These are phyloP conservation scores for Ochromonas danica DNA, from an alignment of 108 stramenopile genomes.

Conservation along the genomic window DNA sequence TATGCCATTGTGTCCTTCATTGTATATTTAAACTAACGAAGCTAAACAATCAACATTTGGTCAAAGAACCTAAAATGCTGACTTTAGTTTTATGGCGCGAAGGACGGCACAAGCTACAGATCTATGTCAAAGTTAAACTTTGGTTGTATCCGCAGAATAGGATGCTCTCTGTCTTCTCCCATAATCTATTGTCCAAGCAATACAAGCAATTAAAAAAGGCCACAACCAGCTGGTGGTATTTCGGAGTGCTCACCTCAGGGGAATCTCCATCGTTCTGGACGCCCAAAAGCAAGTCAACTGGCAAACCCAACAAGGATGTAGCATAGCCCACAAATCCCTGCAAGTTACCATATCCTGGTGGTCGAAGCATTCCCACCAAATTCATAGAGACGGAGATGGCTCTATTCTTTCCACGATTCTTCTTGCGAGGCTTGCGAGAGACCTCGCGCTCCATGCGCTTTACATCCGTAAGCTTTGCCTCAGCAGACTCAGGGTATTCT, in stretches of 20 bases:
- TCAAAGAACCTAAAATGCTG: not conserved
- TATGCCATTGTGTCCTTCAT: no score
- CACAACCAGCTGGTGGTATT: not conserved
- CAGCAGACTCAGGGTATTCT: not conserved
- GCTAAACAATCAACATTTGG: no score
- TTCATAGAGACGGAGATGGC: not conserved
- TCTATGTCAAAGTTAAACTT: slow-evolving; percentile 24
- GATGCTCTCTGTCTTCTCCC: slow-evolving; percentile 7
- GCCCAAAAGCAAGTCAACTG: not conserved
- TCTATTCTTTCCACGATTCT: not conserved
- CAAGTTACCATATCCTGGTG: not conserved
- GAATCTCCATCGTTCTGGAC: slow-evolving; percentile 19
- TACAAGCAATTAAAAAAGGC: not conserved
- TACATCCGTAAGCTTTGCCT: not conserved
- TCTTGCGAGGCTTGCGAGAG: not conserved
- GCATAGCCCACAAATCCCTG: not conserved
- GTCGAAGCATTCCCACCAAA: slow-evolving; percentile 11
- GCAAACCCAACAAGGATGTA: not conserved
- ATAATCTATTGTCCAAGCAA: not conserved
- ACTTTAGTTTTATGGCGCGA: not conserved
- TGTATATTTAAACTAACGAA: no score
- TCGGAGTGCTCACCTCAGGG: not conserved
- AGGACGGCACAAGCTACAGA: not conserved
- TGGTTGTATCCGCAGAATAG: not conserved
- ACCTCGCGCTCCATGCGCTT: not conserved